phyloP scores from a whole-genome alignment of 1,284 basidiomycete genomes.

The Trametes versicolor region DNA sequence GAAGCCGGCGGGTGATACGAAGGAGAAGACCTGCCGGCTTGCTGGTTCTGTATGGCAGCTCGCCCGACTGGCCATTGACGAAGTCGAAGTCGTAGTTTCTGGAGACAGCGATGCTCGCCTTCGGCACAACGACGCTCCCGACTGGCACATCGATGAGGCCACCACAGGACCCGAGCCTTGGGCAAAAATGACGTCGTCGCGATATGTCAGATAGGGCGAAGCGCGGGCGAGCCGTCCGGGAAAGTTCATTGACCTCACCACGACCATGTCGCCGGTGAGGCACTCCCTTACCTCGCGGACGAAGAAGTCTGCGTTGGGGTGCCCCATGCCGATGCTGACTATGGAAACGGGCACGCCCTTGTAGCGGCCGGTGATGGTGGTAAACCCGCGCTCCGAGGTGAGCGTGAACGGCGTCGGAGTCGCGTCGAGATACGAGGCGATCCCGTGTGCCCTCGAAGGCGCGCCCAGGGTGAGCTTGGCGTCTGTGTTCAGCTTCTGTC shows the following conservation, averaged over 20 bases:
- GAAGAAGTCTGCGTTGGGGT: constrained; percentile 86
- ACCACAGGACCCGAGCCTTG: constrained; percentile 83
- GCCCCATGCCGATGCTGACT: constrained; percentile 87
- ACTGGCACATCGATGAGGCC: constrained; percentile 76
- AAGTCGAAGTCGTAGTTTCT: constrained; percentile 86
- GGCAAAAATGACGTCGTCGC: constrained; percentile 14
- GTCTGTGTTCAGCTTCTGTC: constrained; percentile 14
- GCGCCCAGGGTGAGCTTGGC: constrained; percentile 80
- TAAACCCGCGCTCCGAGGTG: constrained; percentile 80
- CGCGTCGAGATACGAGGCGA: constrained; percentile 70
- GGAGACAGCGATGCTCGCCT: constrained; percentile 70
- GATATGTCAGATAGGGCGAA: constrained; percentile 23
- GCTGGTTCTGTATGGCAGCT: constrained; percentile 73
- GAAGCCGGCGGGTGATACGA: constrained; percentile 10
- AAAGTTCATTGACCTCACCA: constrained; percentile 65
- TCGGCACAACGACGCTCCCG: constrained; percentile 79
- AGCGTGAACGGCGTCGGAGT: constrained; percentile 67
- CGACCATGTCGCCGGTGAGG: constrained; percentile 78
- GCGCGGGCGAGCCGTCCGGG: constrained; percentile 8
- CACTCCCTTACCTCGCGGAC: constrained; percentile 85
- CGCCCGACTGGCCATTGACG: constrained; percentile 52
- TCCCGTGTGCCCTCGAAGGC: constrained; percentile 69
- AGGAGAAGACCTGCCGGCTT: constrained; percentile 61
- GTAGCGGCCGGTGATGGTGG: constrained; percentile 84
- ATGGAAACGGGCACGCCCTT: constrained; percentile 75